These are phyloP conservation scores for Spatholobus suberectus DNA, from an alignment of 306 rosid genomes.

Conservation along the genomic window DNA sequence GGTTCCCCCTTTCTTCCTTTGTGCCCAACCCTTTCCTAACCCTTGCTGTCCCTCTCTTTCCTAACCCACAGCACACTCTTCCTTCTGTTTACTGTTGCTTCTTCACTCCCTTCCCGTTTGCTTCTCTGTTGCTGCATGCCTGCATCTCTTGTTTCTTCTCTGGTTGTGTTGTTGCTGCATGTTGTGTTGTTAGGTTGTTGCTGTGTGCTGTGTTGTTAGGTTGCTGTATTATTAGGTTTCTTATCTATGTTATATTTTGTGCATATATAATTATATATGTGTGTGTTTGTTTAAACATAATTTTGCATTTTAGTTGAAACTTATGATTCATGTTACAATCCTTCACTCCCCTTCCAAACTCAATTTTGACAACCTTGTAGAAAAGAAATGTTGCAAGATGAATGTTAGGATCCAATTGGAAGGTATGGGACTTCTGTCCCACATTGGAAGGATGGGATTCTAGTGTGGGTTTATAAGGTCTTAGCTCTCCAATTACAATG, in stretches of 20 bases:
- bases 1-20: not conserved
- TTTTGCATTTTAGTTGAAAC: not conserved
- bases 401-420: not conserved
- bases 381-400: slow-evolving; percentile 7
- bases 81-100: not conserved
- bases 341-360: not conserved
- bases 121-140: too few relatives aligned
- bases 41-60: not conserved
- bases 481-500: not conserved
- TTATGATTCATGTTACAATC: not conserved
- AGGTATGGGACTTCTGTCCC: not conserved
- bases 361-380: not conserved
- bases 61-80: not conserved
- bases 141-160: not conserved
- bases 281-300: not conserved
- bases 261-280: not conserved
- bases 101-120: not conserved
- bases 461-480: not conserved
- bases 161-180: not conserved
- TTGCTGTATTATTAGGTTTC: not conserved
- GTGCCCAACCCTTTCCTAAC: not conserved
- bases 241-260: not conserved
- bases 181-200: not conserved
- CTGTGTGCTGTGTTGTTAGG: not conserved
- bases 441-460: not conserved